phyloP scores from a whole-genome alignment of 768 basidiomycete genomes.

The Boletus huronensis region DNA sequence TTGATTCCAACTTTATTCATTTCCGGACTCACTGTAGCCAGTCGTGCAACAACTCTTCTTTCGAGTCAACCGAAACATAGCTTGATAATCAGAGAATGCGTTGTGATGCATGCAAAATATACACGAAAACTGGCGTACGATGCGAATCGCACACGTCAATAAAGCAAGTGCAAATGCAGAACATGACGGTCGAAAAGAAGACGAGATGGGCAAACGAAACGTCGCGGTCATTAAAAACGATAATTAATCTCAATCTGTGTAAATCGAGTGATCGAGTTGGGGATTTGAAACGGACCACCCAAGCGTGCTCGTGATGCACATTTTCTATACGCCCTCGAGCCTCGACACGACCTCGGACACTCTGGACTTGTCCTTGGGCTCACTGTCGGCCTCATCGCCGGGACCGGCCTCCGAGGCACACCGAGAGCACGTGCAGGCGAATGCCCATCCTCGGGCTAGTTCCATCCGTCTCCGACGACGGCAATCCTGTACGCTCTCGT shows the following conservation, averaged over 20 bases:
- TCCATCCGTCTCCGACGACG: slow-evolving; percentile 66
- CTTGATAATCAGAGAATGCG: not conserved
- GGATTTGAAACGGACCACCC: not conserved
- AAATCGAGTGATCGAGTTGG: not conserved
- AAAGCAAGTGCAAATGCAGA: slow-evolving; percentile 1
- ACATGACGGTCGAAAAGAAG: not conserved
- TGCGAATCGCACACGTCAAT: not conserved
- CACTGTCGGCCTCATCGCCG: slow-evolving; percentile 28
- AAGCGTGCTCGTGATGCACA: not conserved
- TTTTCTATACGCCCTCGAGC: slow-evolving; percentile 26
- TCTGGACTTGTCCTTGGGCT: slow-evolving; percentile 51
- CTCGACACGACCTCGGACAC: slow-evolving; percentile 37
- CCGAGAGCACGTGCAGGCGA: slow-evolving; percentile 68
- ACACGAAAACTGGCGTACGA: not conserved
- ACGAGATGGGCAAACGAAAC: not conserved
- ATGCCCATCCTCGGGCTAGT: slow-evolving; percentile 78
- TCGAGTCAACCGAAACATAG: not conserved
- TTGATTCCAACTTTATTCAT: not conserved
- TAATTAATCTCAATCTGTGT: not conserved
- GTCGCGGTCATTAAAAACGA: not conserved
- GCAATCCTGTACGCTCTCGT: slow-evolving; percentile 52
- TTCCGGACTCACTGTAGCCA: not conserved
- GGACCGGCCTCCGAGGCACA: slow-evolving; percentile 54
- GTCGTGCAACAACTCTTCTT: not conserved
- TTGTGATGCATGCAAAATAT: not conserved